These are phyloP conservation scores for Colletotrichum cereale DNA, from an alignment of 2,329 filamentous ascomycete genomes.

Conservation along the genomic window DNA sequence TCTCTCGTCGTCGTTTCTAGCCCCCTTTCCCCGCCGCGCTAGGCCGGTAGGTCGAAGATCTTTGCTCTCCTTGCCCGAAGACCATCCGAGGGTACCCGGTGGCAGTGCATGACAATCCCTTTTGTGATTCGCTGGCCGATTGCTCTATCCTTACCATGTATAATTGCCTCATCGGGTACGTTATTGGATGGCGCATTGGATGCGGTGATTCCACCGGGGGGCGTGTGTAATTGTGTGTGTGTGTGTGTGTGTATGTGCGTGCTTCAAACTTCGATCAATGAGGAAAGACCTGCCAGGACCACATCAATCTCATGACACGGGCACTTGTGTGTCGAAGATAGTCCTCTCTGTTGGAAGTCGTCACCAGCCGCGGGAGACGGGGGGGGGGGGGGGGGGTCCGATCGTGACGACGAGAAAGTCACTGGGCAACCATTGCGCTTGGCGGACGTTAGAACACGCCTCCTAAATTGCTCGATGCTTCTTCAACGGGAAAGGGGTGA, in stretches of 20 bases:
- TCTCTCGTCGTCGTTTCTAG: background rate
- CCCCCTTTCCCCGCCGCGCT: constrained; percentile 32
- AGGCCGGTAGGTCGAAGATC: constrained; percentile 32
- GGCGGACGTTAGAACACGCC: background rate
- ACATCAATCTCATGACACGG: constrained; percentile 2
- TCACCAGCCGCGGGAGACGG: background rate
- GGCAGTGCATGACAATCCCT: constrained; percentile 17
- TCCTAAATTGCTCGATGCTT: background rate
- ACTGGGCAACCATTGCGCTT: background rate
- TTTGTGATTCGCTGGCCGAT: background rate
- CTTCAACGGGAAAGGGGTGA: background rate
- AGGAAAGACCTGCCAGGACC: constrained; percentile 15
- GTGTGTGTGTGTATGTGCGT: background rate
- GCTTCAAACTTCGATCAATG: background rate
- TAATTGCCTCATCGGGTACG: constrained; percentile 17
- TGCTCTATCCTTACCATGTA: background rate
- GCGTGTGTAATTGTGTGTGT: background rate
- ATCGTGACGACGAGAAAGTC: background rate
- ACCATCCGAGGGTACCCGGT: constrained; percentile 18
- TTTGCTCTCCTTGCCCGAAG: constrained; percentile 20
- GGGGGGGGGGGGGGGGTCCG: background rate
- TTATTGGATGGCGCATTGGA: constrained; percentile 12
- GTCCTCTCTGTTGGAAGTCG: constrained; percentile 19
- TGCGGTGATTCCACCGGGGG: constrained; percentile 3
- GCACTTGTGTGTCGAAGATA: constrained; percentile 3